Conservation (phyloP, 2,329 filamentous ascomycete species). For the Trichoderma koningii region DNA sequence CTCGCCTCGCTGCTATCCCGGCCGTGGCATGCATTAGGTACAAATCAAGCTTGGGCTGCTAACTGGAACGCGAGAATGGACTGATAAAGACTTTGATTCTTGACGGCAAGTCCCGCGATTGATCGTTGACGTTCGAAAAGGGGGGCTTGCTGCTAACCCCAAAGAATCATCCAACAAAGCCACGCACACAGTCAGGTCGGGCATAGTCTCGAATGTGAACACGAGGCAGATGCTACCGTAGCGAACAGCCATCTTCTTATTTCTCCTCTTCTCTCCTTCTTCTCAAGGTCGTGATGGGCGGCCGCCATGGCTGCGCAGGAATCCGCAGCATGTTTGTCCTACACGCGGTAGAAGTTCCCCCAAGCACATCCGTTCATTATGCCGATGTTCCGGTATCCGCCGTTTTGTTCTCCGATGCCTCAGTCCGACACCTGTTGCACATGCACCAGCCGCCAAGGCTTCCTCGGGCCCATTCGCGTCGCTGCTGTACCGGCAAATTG, state of each 20-base stretch:
- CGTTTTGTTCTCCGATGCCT: slow-evolving; percentile 49
- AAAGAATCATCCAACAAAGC: background rate
- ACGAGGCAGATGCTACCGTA: slow-evolving; percentile 21
- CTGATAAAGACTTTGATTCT: background rate
- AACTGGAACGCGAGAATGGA: background rate
- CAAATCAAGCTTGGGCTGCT: slow-evolving; percentile 7
- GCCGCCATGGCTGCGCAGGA: slow-evolving; percentile 19
- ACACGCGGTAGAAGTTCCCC: background rate
- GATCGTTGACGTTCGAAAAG: background rate
- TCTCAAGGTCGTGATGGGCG: background rate
- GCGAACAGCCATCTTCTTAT: background rate
- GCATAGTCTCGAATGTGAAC: slow-evolving; percentile 3
- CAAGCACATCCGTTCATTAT: background rate
- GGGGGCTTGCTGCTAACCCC: background rate
- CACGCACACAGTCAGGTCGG: background rate
- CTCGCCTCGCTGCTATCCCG: slow-evolving; percentile 1
- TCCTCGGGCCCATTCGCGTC: slow-evolving; percentile 85
- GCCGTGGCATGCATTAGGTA: slow-evolving; percentile 18
- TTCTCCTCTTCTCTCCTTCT: slow-evolving; percentile 4
- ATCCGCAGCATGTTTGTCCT: slow-evolving; percentile 4
- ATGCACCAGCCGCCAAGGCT: slow-evolving; percentile 87
- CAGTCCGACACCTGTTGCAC: slow-evolving; percentile 78
- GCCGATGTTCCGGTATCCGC: slow-evolving; percentile 5
- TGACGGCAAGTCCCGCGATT: slow-evolving; percentile 15
- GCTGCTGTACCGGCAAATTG: slow-evolving; percentile 71